Percentiles rank a stretch among this genome's conserved stretches.
phyloP scores from a whole-genome alignment of 495 filamentous ascomycete genomes.

The Evansstolkia leycettana region DNA sequence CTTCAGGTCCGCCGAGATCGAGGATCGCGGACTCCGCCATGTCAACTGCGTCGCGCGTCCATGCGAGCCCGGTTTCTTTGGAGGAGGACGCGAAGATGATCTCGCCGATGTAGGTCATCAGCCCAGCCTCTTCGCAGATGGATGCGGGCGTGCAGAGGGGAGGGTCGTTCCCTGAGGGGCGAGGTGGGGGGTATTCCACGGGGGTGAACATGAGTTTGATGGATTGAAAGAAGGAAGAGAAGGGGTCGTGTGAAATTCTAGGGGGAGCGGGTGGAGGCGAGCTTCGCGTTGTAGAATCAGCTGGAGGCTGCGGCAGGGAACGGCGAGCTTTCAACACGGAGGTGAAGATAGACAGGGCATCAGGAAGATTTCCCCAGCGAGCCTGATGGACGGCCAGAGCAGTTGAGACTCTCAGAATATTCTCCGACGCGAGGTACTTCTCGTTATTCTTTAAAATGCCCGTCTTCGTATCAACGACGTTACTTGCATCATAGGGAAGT shows the following conservation, averaged over 20 bases:
- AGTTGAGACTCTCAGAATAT: conserved; percentile 62
- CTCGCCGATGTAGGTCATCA: conserved; percentile 88
- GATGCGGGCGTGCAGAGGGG: conserved; percentile 47
- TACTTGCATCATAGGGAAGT: conserved; percentile 20
- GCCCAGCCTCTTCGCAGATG: conserved; percentile 68
- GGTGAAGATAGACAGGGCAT: conserved; percentile 74
- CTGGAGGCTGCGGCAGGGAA: conserved; percentile 18
- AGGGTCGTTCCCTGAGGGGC: conserved; percentile 50
- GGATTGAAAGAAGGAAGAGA: conserved; percentile 20
- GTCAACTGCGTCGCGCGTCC: conserved; percentile 78
- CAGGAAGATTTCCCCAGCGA: conserved; percentile 42
- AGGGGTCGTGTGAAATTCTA: conserved; percentile 42
- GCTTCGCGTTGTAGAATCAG: conserved; percentile 15
- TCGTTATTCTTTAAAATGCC: conserved; percentile 44
- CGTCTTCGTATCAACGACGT: conserved; percentile 46
- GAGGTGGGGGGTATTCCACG: conserved; percentile 51
- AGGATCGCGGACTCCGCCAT: conserved; percentile 40
- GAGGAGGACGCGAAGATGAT: conserved; percentile 63
- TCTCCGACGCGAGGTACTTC: conserved; percentile 45
- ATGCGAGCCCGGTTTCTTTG: conserved; percentile 58
- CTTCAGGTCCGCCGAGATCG: conserved; percentile 22
- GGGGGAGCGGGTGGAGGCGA: conserved; percentile 39
- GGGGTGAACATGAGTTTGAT: conserved; percentile 32
- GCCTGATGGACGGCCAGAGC: conserved; percentile 69
- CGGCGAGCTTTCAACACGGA: conserved; percentile 69